Conservation (phyloP, 2,329 filamentous ascomycete species). For the Calonectria henricotiae region DNA sequence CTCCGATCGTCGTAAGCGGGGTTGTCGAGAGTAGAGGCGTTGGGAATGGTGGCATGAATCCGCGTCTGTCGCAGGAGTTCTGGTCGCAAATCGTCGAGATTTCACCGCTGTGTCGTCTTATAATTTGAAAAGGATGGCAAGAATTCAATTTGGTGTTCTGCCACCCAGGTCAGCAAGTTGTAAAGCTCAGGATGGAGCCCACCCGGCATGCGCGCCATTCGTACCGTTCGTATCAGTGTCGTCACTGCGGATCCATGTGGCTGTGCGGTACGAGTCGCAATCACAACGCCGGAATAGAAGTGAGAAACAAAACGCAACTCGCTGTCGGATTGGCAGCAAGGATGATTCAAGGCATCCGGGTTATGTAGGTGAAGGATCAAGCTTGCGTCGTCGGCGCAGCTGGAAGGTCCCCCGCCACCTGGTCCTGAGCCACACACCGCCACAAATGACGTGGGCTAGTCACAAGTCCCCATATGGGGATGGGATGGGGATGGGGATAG, state of each 20-base stretch:
- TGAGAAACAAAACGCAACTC: background rate
- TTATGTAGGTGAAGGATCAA: conserved; percentile 27
- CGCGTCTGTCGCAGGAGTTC: background rate
- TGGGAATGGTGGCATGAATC: conserved; percentile 33
- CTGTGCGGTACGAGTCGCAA: conserved; percentile 41
- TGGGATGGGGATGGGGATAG: no score
- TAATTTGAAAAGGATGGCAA: background rate
- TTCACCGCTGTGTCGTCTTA: background rate
- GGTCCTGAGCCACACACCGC: conserved; percentile 45
- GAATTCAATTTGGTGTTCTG: background rate
- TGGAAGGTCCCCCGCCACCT: conserved; percentile 45
- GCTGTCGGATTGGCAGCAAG: background rate
- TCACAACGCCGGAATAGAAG: background rate
- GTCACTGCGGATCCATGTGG: conserved; percentile 48
- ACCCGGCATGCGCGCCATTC: conserved; percentile 11
- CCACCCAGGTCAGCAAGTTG: conserved; percentile 1
- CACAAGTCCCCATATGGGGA: background rate
- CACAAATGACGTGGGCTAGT: conserved; percentile 51
- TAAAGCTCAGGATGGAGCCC: conserved; percentile 20
- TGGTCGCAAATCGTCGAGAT: conserved; percentile 2
- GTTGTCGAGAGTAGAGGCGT: conserved; percentile 39
- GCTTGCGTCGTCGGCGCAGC: conserved; percentile 39
- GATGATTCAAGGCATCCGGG: conserved; percentile 24
- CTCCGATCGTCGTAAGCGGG: conserved; percentile 35
- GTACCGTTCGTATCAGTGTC: conserved; percentile 45